phyloP scores from a whole-genome alignment of 2,329 filamentous ascomycete genomes.

The Diatrype stigma region DNA sequence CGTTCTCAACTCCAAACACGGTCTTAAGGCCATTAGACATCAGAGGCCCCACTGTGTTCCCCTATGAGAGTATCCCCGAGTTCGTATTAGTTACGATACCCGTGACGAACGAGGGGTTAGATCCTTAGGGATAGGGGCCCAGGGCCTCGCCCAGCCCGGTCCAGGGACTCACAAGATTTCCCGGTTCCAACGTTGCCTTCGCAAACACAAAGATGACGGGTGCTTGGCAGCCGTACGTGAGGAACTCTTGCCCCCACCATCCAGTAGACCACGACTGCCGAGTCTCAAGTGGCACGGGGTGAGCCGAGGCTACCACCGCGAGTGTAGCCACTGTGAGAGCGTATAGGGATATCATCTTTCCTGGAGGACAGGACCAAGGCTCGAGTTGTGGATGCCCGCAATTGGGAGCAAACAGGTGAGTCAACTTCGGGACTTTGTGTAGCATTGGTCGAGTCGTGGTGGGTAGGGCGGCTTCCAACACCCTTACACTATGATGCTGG shows the following conservation, averaged over 20 bases:
- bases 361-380: too few relatives aligned
- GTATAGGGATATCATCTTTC: not conserved
- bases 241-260: slow-evolving; percentile 21
- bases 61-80: slow-evolving; percentile 7
- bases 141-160: too few relatives aligned
- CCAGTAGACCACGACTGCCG: slow-evolving; percentile 22
- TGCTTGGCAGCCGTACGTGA: slow-evolving; percentile 18
- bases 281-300: slow-evolving; percentile 6
- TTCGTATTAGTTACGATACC: not conserved
- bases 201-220: slow-evolving; percentile 26
- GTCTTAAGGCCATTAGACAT: slow-evolving; percentile 23
- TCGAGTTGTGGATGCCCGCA: too few relatives aligned
- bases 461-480: too few relatives aligned
- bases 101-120: too few relatives aligned
- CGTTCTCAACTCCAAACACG: slow-evolving; percentile 22
- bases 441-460: too few relatives aligned
- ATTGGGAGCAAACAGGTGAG: slow-evolving; percentile 3
- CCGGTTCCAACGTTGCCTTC: slow-evolving; percentile 25
- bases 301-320: slow-evolving; percentile 6
- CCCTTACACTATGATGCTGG: too few relatives aligned
- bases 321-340: not conserved
- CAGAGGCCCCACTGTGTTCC: slow-evolving; percentile 20
- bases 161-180: slow-evolving; percentile 18
- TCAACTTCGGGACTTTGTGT: too few relatives aligned
- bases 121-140: too few relatives aligned